Evolutionary conservation across 257 asterid genomes (phyloP), one percentile per base, ranked within the genome.

Genomic region (Eustoma russellianum): DNA sequence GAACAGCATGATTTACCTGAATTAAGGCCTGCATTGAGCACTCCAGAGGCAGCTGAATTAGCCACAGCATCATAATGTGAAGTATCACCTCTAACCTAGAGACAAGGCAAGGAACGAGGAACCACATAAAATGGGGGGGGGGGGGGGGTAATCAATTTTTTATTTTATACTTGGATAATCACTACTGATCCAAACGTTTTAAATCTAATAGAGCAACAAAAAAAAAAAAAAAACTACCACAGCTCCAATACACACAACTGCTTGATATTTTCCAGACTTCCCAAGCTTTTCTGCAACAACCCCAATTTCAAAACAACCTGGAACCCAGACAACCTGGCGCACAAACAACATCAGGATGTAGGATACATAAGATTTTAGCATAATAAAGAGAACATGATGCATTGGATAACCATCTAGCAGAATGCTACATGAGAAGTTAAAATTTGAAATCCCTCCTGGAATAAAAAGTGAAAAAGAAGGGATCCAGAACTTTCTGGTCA

Each of bases 21-120:
- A 62, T 73, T 84, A 33, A 87, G 76, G 52, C 96, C 85, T 33
- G 98, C 96, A n/a, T 92, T 77, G 33, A 82, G 79, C 46, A 91
- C 95, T 53, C 98, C 96, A 48, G 98, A 91, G 50, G 96, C 88
- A 60, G 96, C 89, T 53, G 98, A 83, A 77, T 87, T 84, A 13
- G 85, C 94, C 70, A 91, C 98, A 5, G 94, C 89, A 84, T 91
- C 98, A 56, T 91, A 91, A 66, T 91, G 96, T 55, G 96, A 47
- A 17, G 98, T 87, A 61, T 87, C 98, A 9, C 98, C 98, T 77
- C 88, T 74, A 66, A 91, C 46, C 94, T 90, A 80, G 63, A 52
- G 59, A 65, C 49, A 82, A 34, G 14, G 58, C 70, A 60, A 43
- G 51, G 41, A 18, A 60, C 18, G 49, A 59, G 52, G 9, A 33